Evolutionary conservation across 2,329 filamentous ascomycete species (phyloP).

Genomic region (Ophiostoma ulmi): DNA sequence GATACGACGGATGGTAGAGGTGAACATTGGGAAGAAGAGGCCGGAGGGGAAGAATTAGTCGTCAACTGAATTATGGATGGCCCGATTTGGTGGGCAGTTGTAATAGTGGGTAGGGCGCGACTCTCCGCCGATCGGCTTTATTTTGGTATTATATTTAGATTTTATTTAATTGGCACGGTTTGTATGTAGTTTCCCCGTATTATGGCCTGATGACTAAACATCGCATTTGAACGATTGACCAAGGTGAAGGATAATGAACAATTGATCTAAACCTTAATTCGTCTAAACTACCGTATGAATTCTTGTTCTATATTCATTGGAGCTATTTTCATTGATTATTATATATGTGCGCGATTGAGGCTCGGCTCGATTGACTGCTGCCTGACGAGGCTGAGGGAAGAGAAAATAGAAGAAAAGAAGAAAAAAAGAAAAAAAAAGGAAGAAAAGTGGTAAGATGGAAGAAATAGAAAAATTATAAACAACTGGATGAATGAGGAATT

Average conservation of each 20-base stretch:
- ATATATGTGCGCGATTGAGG: not conserved
- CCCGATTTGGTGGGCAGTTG: slow-evolving; percentile 7
- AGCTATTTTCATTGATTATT: not conserved
- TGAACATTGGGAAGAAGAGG: not conserved
- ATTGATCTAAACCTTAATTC: not conserved
- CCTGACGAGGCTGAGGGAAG: slow-evolving; percentile 3
- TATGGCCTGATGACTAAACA: not conserved
- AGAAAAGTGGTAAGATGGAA: not conserved
- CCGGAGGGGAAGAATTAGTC: slow-evolving; percentile 2
- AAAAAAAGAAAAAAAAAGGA: not conserved
- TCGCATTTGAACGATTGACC: not conserved
- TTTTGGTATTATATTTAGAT: not conserved
- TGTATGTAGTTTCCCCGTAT: not conserved
- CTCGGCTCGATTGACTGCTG: slow-evolving; percentile 1
- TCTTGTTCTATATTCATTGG: not conserved
- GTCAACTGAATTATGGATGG: not conserved
- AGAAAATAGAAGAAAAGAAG: not conserved
- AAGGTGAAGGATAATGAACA: too few species aligned
- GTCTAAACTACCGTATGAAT: not conserved
- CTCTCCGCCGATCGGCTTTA: slow-evolving; percentile 12
- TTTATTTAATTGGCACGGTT: not conserved
- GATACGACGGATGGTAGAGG: not conserved
- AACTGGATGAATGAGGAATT: not conserved
- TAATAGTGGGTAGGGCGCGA: not conserved
- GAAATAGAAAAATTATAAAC: not conserved